These are phyloP conservation scores for Colletotrichum sp. DNA, from an alignment of 2,329 filamentous ascomycete species.

Conservation along the genomic window DNA sequence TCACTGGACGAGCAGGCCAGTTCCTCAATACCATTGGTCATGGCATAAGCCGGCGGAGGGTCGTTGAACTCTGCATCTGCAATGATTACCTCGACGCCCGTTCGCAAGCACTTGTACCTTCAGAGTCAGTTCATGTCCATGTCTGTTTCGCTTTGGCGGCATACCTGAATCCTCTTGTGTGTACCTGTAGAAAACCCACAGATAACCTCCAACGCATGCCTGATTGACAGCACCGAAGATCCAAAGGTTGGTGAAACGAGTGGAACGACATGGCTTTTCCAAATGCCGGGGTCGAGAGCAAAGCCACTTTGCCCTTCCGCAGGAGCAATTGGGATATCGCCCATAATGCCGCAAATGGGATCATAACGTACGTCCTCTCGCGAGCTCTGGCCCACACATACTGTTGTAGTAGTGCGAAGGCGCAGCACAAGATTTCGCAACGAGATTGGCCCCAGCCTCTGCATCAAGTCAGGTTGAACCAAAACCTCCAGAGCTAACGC, in stretches of 20 bases:
- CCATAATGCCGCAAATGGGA: not conserved
- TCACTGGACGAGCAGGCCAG: not conserved
- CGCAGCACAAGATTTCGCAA: not conserved
- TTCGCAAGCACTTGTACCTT: not conserved
- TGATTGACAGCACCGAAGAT: not conserved
- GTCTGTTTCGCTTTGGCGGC: not conserved
- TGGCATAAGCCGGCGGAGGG: not conserved
- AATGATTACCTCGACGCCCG: not conserved
- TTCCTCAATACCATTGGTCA: not conserved
- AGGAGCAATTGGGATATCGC: not conserved
- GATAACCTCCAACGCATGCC: not conserved
- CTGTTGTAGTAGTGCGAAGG: not conserved
- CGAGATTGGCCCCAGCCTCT: not conserved
- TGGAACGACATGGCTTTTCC: not conserved
- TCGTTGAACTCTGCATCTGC: not conserved
- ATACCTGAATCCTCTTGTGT: not conserved
- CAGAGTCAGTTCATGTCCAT: not conserved
- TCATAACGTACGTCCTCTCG: not conserved
- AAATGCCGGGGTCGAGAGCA: not conserved
- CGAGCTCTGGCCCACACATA: not conserved
- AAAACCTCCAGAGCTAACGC: not conserved
- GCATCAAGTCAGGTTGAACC: not conserved
- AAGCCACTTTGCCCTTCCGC: not conserved
- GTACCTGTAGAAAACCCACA: not conserved
- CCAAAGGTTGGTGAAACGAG: not conserved